phyloP scores from a whole-genome alignment of 805 yeast species.

The Starmerella vitae region DNA sequence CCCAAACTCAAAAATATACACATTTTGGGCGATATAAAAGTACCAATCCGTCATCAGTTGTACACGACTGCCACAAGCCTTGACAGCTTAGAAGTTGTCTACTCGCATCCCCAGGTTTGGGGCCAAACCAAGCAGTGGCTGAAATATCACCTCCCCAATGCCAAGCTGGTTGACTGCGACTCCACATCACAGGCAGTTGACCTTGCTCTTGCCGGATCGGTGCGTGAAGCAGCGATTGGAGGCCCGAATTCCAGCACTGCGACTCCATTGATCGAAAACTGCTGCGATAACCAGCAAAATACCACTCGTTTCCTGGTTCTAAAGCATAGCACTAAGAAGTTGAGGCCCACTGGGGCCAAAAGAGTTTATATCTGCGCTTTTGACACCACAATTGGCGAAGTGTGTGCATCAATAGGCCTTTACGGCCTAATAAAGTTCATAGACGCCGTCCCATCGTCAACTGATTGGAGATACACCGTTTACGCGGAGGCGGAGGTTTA shows the following conservation, averaged over 20 bases:
- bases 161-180: conserved; percentile 46
- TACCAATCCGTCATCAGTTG: conserved; percentile 67
- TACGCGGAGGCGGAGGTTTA: not conserved
- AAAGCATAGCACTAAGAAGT: not conserved
- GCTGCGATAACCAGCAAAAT: conserved; percentile 63
- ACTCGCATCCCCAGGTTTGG: conserved; percentile 98
- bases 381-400: not conserved
- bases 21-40: conserved; percentile 68
- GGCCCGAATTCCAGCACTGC: conserved; percentile 46
- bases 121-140: conserved; percentile 67
- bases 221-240: conserved; percentile 62
- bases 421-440: not conserved
- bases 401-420: no score
- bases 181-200: conserved; percentile 84
- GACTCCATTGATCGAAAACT: conserved; percentile 39
- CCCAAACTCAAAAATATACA: conserved; percentile 28
- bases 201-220: conserved; percentile 38
- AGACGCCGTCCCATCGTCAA: not conserved
- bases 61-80: conserved; percentile 34
- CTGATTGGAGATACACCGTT: not conserved
- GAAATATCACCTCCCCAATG: conserved; percentile 24
- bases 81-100: conserved; percentile 40
- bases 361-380: not conserved
- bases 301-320: conserved; percentile 76
- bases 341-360: not conserved